phyloP scores from a whole-genome alignment of 2,329 filamentous ascomycete genomes.

The Phialophora macrospora region DNA sequence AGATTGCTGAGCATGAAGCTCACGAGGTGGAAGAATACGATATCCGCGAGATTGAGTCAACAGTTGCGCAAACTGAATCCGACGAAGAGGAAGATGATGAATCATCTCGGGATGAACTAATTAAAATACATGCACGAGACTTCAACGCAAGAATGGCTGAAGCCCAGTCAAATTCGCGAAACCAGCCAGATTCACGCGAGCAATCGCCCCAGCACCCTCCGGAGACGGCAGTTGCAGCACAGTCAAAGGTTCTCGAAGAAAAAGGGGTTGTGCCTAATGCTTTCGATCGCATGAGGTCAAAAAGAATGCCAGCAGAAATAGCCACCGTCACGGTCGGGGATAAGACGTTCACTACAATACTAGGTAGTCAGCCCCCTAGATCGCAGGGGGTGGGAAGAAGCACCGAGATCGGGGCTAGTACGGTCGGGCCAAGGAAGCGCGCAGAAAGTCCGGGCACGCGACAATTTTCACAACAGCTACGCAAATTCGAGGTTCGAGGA shows the following conservation, averaged over 20 bases:
- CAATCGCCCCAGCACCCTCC: slow-evolving; percentile 6
- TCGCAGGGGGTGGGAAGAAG: slow-evolving; percentile 20
- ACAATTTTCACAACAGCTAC: slow-evolving; percentile 35
- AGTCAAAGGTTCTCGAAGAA: slow-evolving; percentile 40
- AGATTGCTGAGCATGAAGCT: slow-evolving; percentile 19
- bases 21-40: slow-evolving; percentile 22
- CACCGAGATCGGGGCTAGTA: slow-evolving; percentile 7
- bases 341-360: slow-evolving; percentile 67
- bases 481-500: slow-evolving; percentile 29
- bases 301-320: slow-evolving; percentile 65
- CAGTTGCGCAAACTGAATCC: not conserved
- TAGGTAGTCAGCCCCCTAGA: slow-evolving; percentile 61
- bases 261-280: slow-evolving; percentile 61
- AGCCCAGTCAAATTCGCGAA: slow-evolving; percentile 22
- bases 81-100: slow-evolving; percentile 34
- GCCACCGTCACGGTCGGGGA: slow-evolving; percentile 78
- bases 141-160: slow-evolving; percentile 43
- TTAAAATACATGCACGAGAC: slow-evolving; percentile 39
- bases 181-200: not conserved
- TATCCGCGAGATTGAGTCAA: slow-evolving; percentile 11
- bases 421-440: not conserved
- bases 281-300: slow-evolving; percentile 68
- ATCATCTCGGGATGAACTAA: slow-evolving; percentile 32
- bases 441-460: slow-evolving; percentile 10
- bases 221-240: slow-evolving; percentile 41